phyloP scores from a whole-genome alignment of 805 yeast species.

The Clavispora carvajalis region DNA sequence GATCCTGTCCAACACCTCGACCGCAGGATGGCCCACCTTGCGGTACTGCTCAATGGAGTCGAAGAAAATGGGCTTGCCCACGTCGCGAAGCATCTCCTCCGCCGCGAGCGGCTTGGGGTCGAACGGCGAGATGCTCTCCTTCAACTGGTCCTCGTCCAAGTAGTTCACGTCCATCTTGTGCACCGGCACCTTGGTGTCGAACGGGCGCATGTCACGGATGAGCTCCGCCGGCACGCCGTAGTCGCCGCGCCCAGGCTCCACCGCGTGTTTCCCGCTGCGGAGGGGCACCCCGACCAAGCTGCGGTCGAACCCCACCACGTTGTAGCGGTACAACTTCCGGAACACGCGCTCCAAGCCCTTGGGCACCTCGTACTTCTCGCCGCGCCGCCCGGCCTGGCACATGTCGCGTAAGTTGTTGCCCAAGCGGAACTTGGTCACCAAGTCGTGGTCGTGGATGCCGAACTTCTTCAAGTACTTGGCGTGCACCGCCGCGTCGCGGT shows the following conservation, averaged over 20 bases:
- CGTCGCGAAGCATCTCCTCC: constrained; percentile 9
- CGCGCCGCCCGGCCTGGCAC: constrained; percentile 33
- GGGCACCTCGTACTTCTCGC: constrained; percentile 23
- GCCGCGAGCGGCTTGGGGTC: constrained; percentile 12
- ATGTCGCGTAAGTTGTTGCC: constrained; percentile 32
- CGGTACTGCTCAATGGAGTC: constrained; percentile 27
- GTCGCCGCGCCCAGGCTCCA: constrained; percentile 6
- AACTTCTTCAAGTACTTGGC: constrained; percentile 31
- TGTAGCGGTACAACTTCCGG: constrained; percentile 28
- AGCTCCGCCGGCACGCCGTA: constrained; percentile 32
- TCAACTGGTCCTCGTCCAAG: constrained; percentile 17
- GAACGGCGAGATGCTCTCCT: constrained; percentile 13
- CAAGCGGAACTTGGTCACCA: constrained; percentile 23
- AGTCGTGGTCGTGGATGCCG: constrained; percentile 29
- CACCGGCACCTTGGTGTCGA: constrained; percentile 22
- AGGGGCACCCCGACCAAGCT: constrained; percentile 36
- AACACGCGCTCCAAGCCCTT: constrained; percentile 27
- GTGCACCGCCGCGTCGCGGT: constrained; percentile 34
- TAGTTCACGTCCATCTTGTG: constrained; percentile 36
- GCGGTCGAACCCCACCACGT: constrained; percentile 39
- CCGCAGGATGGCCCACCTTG: constrained; percentile 10
- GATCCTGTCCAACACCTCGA: constrained; percentile 15
- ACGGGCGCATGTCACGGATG: constrained; percentile 32
- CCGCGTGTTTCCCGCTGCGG: constrained; percentile 17
- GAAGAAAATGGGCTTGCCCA: constrained; percentile 21